Evolutionary conservation across 2,329 filamentous ascomycete genomes (phyloP).

Genomic region (Domatiomyces catenatus): DNA sequence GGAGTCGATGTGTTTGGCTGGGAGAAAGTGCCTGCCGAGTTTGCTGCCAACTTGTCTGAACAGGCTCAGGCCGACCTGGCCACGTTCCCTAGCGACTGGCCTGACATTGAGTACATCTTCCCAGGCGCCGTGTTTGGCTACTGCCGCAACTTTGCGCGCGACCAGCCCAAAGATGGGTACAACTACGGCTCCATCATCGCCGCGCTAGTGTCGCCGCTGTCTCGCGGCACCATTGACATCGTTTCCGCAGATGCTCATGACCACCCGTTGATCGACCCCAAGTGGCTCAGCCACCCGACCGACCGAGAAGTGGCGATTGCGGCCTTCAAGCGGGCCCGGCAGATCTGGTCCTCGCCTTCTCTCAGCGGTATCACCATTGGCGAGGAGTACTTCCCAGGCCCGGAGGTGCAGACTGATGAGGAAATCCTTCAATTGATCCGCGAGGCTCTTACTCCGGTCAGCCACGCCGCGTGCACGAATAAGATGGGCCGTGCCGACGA

Average conservation of each 20-base stretch:
- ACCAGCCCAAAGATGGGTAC: conserved; percentile 3
- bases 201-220: conserved; percentile 20
- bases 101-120: conserved; percentile 19
- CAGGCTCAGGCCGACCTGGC: conserved; percentile 9
- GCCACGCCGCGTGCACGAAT: conserved; percentile 23
- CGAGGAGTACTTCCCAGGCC: conserved; percentile 10
- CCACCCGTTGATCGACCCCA: conserved; percentile 12
- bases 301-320: conserved; percentile 10
- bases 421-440: conserved; percentile 16
- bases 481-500: conserved; percentile 24
- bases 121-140: conserved; percentile 2
- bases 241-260: conserved; percentile 13
- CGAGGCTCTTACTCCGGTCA: conserved; percentile 20
- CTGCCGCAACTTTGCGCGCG: conserved; percentile 15
- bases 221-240: conserved; percentile 13
- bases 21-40: conserved; percentile 19
- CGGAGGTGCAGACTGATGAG: conserved; percentile 12
- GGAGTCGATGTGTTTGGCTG: conserved; percentile 13
- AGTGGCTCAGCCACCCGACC: conserved; percentile 4
- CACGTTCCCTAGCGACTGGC: conserved; percentile 22
- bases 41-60: neutral
- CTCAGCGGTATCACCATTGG: conserved; percentile 11
- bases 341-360: conserved; percentile 14
- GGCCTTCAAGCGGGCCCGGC: conserved; percentile 5
- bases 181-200: conserved; percentile 20